These are phyloP conservation scores for Senecio squalidus DNA, from an alignment of 140 eudicot species.

Conservation along the genomic window DNA sequence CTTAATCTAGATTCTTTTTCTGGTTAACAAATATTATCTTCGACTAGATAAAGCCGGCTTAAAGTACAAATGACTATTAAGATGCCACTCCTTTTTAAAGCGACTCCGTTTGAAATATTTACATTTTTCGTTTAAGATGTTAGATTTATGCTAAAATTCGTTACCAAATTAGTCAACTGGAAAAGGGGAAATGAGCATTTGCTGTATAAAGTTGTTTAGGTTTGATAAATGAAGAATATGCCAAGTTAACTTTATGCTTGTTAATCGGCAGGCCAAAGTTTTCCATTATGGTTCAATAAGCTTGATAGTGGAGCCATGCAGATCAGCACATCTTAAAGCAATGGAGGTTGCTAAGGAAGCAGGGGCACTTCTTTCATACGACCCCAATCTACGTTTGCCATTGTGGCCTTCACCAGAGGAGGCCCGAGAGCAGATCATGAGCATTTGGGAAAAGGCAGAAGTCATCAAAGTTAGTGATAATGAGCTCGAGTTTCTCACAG, in stretches of 20 bases:
- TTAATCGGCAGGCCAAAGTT: slow-evolving; percentile 57
- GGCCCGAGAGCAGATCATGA: slow-evolving; percentile 75
- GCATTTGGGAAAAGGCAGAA: slow-evolving; percentile 93
- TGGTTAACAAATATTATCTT: no score
- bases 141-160: no score
- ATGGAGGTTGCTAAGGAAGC: slow-evolving; percentile 87
- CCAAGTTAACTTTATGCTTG: not conserved
- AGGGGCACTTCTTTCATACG: slow-evolving; percentile 86
- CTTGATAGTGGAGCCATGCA: slow-evolving; percentile 94
- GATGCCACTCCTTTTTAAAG: not conserved
- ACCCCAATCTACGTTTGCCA: slow-evolving; percentile 88
- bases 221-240: not conserved
- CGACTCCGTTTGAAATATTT: not conserved
- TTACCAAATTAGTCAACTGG: not conserved
- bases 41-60: no score
- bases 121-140: no score
- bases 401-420: slow-evolving; percentile 84
- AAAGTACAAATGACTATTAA: not conserved
- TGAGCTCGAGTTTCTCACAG: slow-evolving; percentile 88
- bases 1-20: no score
- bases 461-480: slow-evolving; percentile 84
- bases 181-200: not conserved
- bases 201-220: no score
- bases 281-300: slow-evolving; percentile 95
- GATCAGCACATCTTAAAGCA: slow-evolving; percentile 90